Evolutionary conservation across 768 basidiomycete genomes (phyloP), one percentile per base, ranked within the genome.

Genomic region (Boletus reticuloceps): DNA sequence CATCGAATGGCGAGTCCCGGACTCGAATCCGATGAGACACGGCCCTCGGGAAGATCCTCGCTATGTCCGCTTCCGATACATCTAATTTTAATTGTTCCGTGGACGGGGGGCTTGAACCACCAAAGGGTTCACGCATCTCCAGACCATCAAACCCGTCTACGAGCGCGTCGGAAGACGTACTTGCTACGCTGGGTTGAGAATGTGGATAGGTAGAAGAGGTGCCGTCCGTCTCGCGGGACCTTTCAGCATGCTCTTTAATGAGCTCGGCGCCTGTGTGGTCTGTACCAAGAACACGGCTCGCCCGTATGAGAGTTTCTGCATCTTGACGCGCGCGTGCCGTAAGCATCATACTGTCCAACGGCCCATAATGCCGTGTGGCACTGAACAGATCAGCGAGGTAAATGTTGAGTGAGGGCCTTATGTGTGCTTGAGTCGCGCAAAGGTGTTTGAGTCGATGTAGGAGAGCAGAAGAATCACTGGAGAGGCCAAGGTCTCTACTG

Each of bases 21-120:
- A 89, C 79, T 47, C 86, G 77, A 56, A 93, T 64, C 12, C 91
- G 85, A 71, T 93, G 91, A 8, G 86, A 85, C 31, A 92, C 78
- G 0, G 86, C 82, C 20, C 88, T 74, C 36, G 88, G 88, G 58
- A 89, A 80, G 29, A 90, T 83, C 55, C 87, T 79, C 53, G 86
- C 86, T 58, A 89, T 77, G 61, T 92, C 87, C 53, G 84, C 84
- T 67, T 89, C 87, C 6, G 85, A 85, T 5, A 88, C 83, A 54
- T 88, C 86, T 58, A 86, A 61, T 36, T 72, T 64, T 42, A 62
- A 61, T 47, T 66, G 63, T 22, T 69, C 67, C 3, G 53, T 53
- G 14, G 38, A 49, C 17, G 47, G 11, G 47, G 50, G 51, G 17
- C 44, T 57, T 7, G 64, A 44, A 20, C 39, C 27, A 17, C 38